These are phyloP conservation scores for Vaccinium vitisidaea DNA, from an alignment of 148 eudicot genomes.

Conservation along the genomic window DNA sequence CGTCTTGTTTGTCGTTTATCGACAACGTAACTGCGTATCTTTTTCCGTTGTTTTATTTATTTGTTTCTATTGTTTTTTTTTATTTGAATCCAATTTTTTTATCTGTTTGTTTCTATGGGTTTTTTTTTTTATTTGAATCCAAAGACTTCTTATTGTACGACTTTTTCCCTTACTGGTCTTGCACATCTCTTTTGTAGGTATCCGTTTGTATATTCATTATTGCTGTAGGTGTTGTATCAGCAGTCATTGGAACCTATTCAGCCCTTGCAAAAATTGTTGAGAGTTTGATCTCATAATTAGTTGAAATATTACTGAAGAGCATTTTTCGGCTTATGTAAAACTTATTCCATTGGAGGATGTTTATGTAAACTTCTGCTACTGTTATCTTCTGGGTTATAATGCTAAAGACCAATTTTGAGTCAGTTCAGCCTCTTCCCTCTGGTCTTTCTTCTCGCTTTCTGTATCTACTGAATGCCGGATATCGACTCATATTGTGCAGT, in stretches of 20 bases:
- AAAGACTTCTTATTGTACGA: too few relatives aligned
- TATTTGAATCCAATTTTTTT: too few relatives aligned
- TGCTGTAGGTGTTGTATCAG: constrained; percentile 50
- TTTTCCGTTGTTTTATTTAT: too few relatives aligned
- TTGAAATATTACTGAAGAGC: neutral
- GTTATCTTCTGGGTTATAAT: neutral
- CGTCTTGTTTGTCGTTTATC: too few relatives aligned
- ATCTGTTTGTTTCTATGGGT: too few relatives aligned
- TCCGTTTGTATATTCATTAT: constrained; percentile 51
- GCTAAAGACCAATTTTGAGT: neutral
- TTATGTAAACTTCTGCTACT: neutral
- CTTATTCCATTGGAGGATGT: neutral
- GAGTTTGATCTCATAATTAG: constrained; percentile 25
- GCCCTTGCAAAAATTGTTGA: constrained; percentile 59
- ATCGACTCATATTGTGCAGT: neutral
- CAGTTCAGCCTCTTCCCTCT: neutral
- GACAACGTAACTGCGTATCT: too few relatives aligned
- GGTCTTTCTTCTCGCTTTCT: neutral
- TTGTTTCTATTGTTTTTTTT: too few relatives aligned
- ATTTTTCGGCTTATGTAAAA: neutral
- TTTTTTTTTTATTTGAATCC: too few relatives aligned
- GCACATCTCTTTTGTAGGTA: constrained; percentile 30
- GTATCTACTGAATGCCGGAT: neutral
- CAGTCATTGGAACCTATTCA: constrained; percentile 68
- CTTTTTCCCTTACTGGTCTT: neutral